Percentiles rank a stretch among this genome's conserved stretches.
These are phyloP conservation scores for Salvia hispanica DNA, from an alignment of 257 asterid species.

Conservation along the genomic window DNA sequence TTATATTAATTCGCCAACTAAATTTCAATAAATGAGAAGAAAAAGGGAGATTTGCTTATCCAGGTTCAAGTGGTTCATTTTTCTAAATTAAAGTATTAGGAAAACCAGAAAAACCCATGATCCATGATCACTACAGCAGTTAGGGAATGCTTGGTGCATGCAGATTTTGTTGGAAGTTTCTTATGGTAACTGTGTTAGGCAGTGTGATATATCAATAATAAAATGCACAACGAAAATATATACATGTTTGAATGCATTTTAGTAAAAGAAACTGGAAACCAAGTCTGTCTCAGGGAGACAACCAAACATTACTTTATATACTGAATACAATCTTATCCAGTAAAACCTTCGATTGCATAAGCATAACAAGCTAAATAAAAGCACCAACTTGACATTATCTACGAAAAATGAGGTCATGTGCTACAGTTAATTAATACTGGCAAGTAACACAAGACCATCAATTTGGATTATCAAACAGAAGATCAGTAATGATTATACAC, in stretches of 20 bases:
- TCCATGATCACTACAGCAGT: conserved; percentile 5
- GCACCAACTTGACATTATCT: conserved; percentile 4
- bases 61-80: conserved; percentile 14
- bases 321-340: conserved; percentile 12
- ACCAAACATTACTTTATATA: neutral
- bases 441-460: conserved; percentile 3
- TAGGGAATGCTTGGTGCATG: conserved; percentile 7
- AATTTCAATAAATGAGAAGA: conserved; percentile 1
- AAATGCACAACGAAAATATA: neutral
- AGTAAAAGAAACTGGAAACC: neutral
- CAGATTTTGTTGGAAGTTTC: neutral
- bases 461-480: conserved; percentile 26
- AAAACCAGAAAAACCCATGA: conserved; percentile 20
- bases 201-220: neutral
- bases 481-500: conserved; percentile 17
- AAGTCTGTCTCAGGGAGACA: neutral
- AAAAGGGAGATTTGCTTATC: neutral
- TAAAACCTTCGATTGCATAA: conserved; percentile 13
- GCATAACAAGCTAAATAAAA: conserved; percentile 23
- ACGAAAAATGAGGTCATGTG: conserved; percentile 7
- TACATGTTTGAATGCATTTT: neutral
- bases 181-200: neutral
- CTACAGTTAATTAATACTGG: conserved; percentile 2
- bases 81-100: conserved; percentile 15
- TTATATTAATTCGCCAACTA: conserved; percentile 13